Conservation (phyloP, 371 early-diverging fungal genomes). For the Apophysomyces ossiformis region DNA sequence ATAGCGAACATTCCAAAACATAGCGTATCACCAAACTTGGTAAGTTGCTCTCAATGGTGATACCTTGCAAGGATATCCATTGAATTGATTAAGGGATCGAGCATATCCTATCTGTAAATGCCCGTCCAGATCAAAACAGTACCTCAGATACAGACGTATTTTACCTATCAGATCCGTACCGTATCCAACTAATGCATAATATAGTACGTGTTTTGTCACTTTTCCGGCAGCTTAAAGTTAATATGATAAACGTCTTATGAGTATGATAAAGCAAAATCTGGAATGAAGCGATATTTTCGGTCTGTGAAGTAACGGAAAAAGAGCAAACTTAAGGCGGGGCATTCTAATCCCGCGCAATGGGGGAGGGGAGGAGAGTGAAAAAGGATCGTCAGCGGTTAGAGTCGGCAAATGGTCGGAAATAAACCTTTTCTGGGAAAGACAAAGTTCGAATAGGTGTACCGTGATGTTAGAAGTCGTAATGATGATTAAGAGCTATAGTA, state of each 20-base stretch:
- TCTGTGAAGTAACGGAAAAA: too few relatives aligned
- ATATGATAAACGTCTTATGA: too few relatives aligned
- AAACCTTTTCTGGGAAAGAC: conserved; percentile 1
- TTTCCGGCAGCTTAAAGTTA: too few relatives aligned
- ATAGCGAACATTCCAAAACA: not conserved
- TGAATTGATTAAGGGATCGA: not conserved
- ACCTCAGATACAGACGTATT: too few relatives aligned
- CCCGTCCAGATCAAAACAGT: too few relatives aligned
- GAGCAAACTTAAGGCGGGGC: not conserved
- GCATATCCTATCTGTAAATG: not conserved
- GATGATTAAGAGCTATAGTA: too few relatives aligned
- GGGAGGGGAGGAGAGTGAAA: not conserved
- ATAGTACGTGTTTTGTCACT: too few relatives aligned
- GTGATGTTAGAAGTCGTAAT: not conserved
- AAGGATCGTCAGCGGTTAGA: not conserved
- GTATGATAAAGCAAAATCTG: too few relatives aligned
- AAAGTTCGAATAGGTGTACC: not conserved
- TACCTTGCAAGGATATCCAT: not conserved
- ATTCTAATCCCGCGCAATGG: not conserved
- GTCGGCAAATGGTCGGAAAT: not conserved
- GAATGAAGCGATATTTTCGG: too few relatives aligned
- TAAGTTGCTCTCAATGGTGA: not conserved
- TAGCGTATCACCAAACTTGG: not conserved
- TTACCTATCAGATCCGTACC: too few relatives aligned
- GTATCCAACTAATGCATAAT: too few relatives aligned